These are phyloP conservation scores for Nitzschia sp. DNA, from an alignment of 108 stramenopile genomes.

Conservation along the genomic window DNA sequence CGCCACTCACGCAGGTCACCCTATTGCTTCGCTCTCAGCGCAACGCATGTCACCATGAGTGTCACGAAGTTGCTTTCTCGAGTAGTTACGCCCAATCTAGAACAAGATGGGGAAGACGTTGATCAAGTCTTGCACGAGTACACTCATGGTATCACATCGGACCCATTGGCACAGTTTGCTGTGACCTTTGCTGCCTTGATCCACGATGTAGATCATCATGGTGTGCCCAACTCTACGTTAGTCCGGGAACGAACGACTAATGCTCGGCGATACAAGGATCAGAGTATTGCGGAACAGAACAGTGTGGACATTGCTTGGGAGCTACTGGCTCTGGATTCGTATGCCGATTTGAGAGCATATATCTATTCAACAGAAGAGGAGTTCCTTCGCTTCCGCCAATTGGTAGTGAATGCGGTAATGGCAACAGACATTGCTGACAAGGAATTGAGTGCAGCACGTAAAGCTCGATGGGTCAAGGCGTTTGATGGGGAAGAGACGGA, in stretches of 20 bases:
- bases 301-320: constrained; percentile 15
- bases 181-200: constrained; percentile 13
- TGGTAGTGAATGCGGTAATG: constrained; percentile 23
- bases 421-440: constrained; percentile 17
- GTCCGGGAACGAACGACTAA: neutral
- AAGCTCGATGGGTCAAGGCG: constrained; percentile 22
- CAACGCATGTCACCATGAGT: constrained; percentile 13
- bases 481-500: constrained; percentile 2
- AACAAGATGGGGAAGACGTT: neutral
- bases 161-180: constrained; percentile 10
- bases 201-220: constrained; percentile 19
- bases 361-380: constrained; percentile 13
- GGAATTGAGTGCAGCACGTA: constrained; percentile 4
- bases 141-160: constrained; percentile 14
- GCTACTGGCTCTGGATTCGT: constrained; percentile 1
- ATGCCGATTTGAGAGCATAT: constrained; percentile 1
- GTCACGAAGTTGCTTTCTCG: constrained; percentile 9
- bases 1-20: neutral
- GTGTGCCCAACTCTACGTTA: constrained; percentile 7
- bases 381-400: constrained; percentile 11
- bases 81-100: neutral
- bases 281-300: constrained; percentile 18
- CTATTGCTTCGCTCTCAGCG: neutral
- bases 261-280: neutral
- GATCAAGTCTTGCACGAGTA: constrained; percentile 1